Evolutionary conservation across 2,329 filamentous ascomycete species (phyloP).

Genomic region (Fusarium mexicanum): DNA sequence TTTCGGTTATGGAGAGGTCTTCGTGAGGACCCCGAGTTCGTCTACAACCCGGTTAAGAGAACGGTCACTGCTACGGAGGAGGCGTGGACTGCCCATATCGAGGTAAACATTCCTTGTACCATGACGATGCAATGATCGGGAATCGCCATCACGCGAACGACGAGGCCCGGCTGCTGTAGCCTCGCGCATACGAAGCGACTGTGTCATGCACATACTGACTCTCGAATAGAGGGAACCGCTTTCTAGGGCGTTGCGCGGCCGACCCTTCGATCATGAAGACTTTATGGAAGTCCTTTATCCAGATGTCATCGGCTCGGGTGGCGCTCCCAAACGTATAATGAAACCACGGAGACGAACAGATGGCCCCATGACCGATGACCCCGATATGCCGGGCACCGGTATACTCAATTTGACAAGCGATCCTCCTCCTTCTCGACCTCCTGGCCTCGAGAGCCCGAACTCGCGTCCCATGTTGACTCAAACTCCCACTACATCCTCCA

Average conservation of each 20-base stretch:
- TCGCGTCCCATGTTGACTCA: constrained; percentile 44
- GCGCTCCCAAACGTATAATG: constrained; percentile 68
- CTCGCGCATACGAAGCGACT: background rate
- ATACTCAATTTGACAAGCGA: constrained; percentile 58
- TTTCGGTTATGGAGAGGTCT: constrained; percentile 70
- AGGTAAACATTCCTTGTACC: constrained; percentile 54
- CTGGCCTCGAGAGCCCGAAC: constrained; percentile 40
- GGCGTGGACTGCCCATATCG: constrained; percentile 65
- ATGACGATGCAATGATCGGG: background rate
- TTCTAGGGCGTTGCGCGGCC: constrained; percentile 64
- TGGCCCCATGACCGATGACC: constrained; percentile 56
- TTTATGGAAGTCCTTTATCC: constrained; percentile 70
- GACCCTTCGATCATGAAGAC: constrained; percentile 69
- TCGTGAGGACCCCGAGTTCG: constrained; percentile 66
- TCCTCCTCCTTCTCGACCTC: constrained; percentile 38
- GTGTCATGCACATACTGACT: constrained; percentile 28
- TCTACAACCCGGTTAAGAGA: constrained; percentile 60
- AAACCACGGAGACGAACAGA: constrained; percentile 63
- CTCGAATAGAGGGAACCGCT: constrained; percentile 63
- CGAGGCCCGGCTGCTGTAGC: background rate
- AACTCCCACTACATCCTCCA: constrained; percentile 41
- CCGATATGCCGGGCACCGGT: constrained; percentile 58
- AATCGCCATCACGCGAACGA: background rate
- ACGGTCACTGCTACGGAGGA: constrained; percentile 67
- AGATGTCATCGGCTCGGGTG: constrained; percentile 68